phyloP scores from a whole-genome alignment of 2,329 filamentous ascomycete genomes.

The Fonsecaea nubica region DNA sequence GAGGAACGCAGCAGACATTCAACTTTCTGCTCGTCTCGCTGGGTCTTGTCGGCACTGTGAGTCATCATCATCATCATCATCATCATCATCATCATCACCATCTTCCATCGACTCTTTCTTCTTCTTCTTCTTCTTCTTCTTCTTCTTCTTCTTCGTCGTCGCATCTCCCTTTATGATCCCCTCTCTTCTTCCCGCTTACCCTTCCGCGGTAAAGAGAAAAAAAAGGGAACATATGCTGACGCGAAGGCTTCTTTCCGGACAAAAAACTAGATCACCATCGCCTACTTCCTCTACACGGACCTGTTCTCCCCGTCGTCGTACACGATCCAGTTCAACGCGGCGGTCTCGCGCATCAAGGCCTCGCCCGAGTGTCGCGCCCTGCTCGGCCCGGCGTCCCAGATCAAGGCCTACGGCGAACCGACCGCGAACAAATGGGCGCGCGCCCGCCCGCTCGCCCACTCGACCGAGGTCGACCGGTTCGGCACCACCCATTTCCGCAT shows the following conservation, averaged over 20 bases:
- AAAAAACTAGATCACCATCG: slow-evolving; percentile 69
- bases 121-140: neutral
- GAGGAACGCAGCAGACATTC: slow-evolving; percentile 88
- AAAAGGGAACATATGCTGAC: too few relatives aligned
- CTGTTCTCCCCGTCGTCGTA: slow-evolving; percentile 86
- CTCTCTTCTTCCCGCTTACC: neutral
- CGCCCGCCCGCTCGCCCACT: slow-evolving; percentile 64
- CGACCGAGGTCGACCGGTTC: slow-evolving; percentile 70
- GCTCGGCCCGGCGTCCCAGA: slow-evolving; percentile 76
- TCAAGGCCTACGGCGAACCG: slow-evolving; percentile 80
- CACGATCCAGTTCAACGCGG: slow-evolving; percentile 85
- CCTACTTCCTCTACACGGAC: slow-evolving; percentile 78
- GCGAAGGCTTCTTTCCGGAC: too few relatives aligned
- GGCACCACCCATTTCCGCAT: slow-evolving; percentile 83
- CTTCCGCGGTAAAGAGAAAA: neutral
- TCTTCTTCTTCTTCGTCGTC: neutral
- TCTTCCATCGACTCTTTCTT: too few relatives aligned
- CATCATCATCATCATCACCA: neutral
- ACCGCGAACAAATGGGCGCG: slow-evolving; percentile 81
- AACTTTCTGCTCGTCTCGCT: slow-evolving; percentile 80
- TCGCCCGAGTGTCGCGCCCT: slow-evolving; percentile 74
- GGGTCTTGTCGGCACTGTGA: slow-evolving; percentile 77
- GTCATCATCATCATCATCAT: slow-evolving; percentile 36
- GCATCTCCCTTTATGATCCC: neutral
- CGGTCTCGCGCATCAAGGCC: slow-evolving; percentile 77